Evolutionary conservation across 176 grass and related monocot genomes (phyloP).

Genomic region (Triticum monococcum): DNA sequence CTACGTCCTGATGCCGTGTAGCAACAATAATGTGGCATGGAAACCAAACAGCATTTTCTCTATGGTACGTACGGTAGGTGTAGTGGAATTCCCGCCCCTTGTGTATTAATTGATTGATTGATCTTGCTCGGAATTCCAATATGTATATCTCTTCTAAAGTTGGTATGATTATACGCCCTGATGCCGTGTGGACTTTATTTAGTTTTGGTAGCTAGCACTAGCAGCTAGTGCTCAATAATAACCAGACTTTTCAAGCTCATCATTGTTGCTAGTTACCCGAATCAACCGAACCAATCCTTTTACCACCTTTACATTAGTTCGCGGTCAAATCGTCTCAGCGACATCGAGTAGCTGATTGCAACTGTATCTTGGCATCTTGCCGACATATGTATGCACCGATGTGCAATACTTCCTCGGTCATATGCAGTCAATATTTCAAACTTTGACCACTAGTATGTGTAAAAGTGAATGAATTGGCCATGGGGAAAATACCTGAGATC

Average conservation of each 20-base stretch:
- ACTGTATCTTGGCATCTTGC: background rate
- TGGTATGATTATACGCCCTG: conserved; percentile 11
- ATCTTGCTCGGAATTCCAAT: background rate
- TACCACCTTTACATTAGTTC: background rate
- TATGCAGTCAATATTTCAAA: background rate
- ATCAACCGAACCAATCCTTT: background rate
- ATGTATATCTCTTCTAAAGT: conserved; percentile 40
- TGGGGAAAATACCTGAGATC: too few relatives aligned
- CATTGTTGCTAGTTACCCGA: background rate
- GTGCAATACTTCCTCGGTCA: background rate
- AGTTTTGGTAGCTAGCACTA: background rate
- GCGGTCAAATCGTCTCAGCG: background rate
- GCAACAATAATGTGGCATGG: background rate
- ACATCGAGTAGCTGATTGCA: background rate
- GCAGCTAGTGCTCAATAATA: background rate
- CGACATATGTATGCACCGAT: background rate
- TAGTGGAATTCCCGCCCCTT: conserved; percentile 26
- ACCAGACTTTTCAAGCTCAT: conserved; percentile 6
- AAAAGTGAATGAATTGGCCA: too few relatives aligned
- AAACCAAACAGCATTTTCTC: background rate
- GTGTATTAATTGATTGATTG: conserved; percentile 8
- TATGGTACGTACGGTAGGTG: background rate
- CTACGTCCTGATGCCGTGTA: too few relatives aligned
- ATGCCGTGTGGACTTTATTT: conserved; percentile 43
- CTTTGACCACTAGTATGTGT: background rate